Base-by-base conservation (phyloP, 164 flowering plant genomes). In the Macadamia integrifolia region DNA sequence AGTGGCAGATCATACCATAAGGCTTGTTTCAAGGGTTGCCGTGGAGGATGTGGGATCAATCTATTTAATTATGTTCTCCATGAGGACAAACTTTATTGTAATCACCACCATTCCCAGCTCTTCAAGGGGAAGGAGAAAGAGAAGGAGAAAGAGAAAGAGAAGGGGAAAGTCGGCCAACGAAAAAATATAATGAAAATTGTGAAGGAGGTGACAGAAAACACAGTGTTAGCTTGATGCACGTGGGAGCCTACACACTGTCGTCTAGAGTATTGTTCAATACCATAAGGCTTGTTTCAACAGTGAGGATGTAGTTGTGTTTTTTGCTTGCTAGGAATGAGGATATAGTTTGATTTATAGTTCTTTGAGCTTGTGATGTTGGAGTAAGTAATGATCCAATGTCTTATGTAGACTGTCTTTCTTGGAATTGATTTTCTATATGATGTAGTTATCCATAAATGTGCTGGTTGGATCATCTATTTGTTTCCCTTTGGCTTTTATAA, bases 1-100 rank as follows among this genome's bases (percentile, higher is more conserved):
- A 93, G 90, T 72, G 96, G 93, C 23, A 76, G 75, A 48, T 79
- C 91, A 49, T 92, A 90, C 76, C 97, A 92, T 40, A 88, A 78
- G 78, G 72, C 89, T 57, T 92, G 98, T 75, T 92, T 92, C 85
- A 82, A 85, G 80, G 90, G 98, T 75, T 65, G 80, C 60, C 88
- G 83, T 62, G 97, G 93, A 50, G 92, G 97, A 17, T 92, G 97
- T 59, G 81, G 81, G 11, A 90, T 92, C 66, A 92, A 89, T 76
- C 92, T 92, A 60, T 90, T 93, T 29, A 90, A 87, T 74, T 92
- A 87, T 62, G 80, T 90, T 8, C 87, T 96, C 2, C 96, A 90
- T n/a, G 91, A 90, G 72, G 86, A 85, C 42, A 83, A 75, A 28
- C 85, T 92, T 65, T 90, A 88, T 66, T 92, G 98, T 58, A 86